A percentile compares a stretch with the other conserved stretches of the same genome.
Evolutionary conservation across 192 early-diverging fungal species (phyloP).

Genomic region (Phlyctochytrium arcticum): DNA sequence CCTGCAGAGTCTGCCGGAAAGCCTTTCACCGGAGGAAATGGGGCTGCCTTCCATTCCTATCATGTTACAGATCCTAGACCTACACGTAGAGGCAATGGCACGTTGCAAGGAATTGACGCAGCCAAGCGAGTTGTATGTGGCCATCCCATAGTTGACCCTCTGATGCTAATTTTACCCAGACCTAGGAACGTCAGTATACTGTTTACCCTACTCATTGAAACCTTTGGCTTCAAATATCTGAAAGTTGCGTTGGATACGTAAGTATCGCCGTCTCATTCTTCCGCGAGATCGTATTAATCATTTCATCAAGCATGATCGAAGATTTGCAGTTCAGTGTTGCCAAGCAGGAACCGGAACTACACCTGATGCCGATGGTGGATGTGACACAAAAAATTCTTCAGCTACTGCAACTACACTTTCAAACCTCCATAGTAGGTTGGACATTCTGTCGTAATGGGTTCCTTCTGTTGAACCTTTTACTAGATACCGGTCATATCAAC

Average conservation of each 20-base stretch:
- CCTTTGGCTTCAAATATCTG: constrained; percentile 78
- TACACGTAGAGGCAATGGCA: constrained; percentile 47
- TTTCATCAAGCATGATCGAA: constrained; percentile 56
- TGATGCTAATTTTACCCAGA: too few relatives aligned
- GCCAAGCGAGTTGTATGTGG: constrained; percentile 53
- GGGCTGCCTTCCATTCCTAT: constrained; percentile 30
- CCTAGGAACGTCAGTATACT: constrained; percentile 61
- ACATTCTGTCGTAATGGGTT: not conserved
- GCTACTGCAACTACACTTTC: constrained; percentile 78
- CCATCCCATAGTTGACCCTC: not conserved
- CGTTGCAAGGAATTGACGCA: constrained; percentile 75
- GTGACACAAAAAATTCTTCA: constrained; percentile 67
- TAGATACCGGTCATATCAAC: constrained; percentile 62
- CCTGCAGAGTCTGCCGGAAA: constrained; percentile 8
- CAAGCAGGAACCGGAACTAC: constrained; percentile 64
- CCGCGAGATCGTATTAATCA: not conserved
- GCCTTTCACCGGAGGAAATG: constrained; percentile 25
- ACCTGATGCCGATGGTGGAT: constrained; percentile 59
- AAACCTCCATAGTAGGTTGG: constrained; percentile 34
- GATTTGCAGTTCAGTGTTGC: constrained; percentile 47
- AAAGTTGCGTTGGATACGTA: constrained; percentile 76
- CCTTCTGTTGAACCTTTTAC: not conserved
- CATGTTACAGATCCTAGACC: constrained; percentile 29
- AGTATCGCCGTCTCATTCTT: too few relatives aligned
- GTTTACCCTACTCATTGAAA: constrained; percentile 72